These are phyloP conservation scores for Pythium aristosporum DNA, from an alignment of 352 stramenopile genomes.

Conservation along the genomic window DNA sequence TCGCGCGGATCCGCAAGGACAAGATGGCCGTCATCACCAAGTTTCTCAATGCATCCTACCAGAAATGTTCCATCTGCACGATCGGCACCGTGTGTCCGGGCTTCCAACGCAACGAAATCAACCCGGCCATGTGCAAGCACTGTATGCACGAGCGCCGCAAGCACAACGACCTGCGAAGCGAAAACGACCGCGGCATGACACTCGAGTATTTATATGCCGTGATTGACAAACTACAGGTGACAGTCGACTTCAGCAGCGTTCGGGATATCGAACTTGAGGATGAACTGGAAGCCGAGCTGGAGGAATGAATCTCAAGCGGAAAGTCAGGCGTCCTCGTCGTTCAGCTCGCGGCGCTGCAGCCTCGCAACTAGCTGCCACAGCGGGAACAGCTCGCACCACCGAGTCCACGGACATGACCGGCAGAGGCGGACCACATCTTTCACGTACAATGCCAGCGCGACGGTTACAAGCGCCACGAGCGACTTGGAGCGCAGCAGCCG, in stretches of 20 bases:
- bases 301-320: constrained; percentile 21
- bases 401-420: constrained; percentile 5
- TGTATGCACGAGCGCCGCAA: constrained; percentile 75
- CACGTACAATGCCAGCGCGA: constrained; percentile 20
- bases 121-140: constrained; percentile 70
- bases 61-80: constrained; percentile 65
- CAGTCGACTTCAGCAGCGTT: constrained; percentile 51
- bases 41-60: constrained; percentile 55
- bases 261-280: constrained; percentile 58
- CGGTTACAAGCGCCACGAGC: constrained; percentile 1
- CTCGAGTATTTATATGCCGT: constrained; percentile 52
- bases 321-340: constrained; percentile 11
- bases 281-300: constrained; percentile 51
- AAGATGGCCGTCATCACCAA: constrained; percentile 47
- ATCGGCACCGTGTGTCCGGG: constrained; percentile 67
- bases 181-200: constrained; percentile 35
- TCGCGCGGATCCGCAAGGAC: constrained; percentile 44
- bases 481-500: constrained; percentile 22
- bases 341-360: constrained; percentile 7
- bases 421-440: constrained; percentile 19
- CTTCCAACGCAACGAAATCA: constrained; percentile 67
- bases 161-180: constrained; percentile 51
- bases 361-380: constrained; percentile 23
- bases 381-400: constrained; percentile 21
- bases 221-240: constrained; percentile 50